Conservation (phyloP, 805 yeast genomes). For the Candida sonorensis region DNA sequence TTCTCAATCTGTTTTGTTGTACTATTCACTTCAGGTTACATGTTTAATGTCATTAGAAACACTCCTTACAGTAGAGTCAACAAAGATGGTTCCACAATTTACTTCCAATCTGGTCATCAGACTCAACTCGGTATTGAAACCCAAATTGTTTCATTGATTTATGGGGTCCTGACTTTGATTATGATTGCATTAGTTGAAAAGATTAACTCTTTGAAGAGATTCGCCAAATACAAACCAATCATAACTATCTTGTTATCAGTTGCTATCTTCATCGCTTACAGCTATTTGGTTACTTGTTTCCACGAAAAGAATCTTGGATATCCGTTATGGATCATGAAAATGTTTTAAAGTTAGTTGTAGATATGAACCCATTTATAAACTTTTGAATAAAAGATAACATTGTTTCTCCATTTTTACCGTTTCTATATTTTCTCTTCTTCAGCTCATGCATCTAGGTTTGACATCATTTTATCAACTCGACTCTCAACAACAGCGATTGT, state of each 20-base stretch:
- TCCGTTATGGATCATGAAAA: constrained; percentile 52
- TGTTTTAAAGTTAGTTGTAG: too few relatives aligned
- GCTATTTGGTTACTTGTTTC: constrained; percentile 61
- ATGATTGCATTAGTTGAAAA: constrained; percentile 53
- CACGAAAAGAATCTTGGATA: constrained; percentile 65
- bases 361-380: too few relatives aligned
- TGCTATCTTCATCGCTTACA: constrained; percentile 49
- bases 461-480: constrained; percentile 25
- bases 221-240: constrained; percentile 37
- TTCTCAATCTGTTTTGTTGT: constrained; percentile 55
- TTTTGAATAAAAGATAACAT: too few relatives aligned
- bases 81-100: constrained; percentile 30
- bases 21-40: constrained; percentile 79
- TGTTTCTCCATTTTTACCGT: too few relatives aligned
- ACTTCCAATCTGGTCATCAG: constrained; percentile 54
- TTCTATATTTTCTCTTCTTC: not conserved
- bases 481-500: constrained; percentile 32
- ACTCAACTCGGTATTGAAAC: constrained; percentile 84
- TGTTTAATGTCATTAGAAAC: constrained; percentile 84
- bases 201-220: constrained; percentile 42
- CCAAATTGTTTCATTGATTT: constrained; percentile 69
- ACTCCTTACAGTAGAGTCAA: constrained; percentile 52
- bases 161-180: constrained; percentile 59
- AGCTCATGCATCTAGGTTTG: constrained; percentile 6
- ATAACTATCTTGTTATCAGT: constrained; percentile 39